Base-by-base conservation (phyloP, 805 yeast genomes). In the Yamadazyma tumulicola region DNA sequence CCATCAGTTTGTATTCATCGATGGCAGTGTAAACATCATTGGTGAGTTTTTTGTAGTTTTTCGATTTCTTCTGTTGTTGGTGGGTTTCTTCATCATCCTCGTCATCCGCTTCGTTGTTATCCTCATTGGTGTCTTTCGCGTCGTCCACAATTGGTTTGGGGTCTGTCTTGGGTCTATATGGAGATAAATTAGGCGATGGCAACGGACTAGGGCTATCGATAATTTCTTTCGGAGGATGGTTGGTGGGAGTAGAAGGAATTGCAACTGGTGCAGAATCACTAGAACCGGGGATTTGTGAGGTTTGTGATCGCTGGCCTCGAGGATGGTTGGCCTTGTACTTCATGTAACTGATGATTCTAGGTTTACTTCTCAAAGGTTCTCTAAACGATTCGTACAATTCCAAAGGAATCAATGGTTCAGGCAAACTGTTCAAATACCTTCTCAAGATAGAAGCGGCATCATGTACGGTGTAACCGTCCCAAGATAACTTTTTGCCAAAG, bases 381-480 rank as follows among this genome's bases (percentile, higher is more conserved):
- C 97, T 72, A 53, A 91, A 93, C 18, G 67, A 67, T 46, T 84
- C 86, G 56, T 91, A 93, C 41, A 77, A 61, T 4, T 72, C 72
- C 22, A 86, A 64, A 1, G 97, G 96, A 14, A 93, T 79, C 37
- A 93, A 69, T 0, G 97, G 97, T 51, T 93, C 97, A 1, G 96
- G 94, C 37, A 93, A 71, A 29, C 87, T 80, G 52, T 88, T 87
- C 42, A 93, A 69, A 55, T 76, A 93, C 37, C 98, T 69, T 54
- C 97, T 74, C 38, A 93, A 73, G 15, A 93, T 69, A 13, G 93
- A 85, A 2, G 97, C 95, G 1, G 96, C 97, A 59, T 93, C 99
- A 61, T 93, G 98, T 9, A 91, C 97, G 1, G 88, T 86, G 61
- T 78, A 93, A 0, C 95, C 91, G 31, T 85, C 88, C 98, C 97